Conservation (phyloP, 1,284 basidiomycete genomes). For the Neolentinus lepideus region DNA sequence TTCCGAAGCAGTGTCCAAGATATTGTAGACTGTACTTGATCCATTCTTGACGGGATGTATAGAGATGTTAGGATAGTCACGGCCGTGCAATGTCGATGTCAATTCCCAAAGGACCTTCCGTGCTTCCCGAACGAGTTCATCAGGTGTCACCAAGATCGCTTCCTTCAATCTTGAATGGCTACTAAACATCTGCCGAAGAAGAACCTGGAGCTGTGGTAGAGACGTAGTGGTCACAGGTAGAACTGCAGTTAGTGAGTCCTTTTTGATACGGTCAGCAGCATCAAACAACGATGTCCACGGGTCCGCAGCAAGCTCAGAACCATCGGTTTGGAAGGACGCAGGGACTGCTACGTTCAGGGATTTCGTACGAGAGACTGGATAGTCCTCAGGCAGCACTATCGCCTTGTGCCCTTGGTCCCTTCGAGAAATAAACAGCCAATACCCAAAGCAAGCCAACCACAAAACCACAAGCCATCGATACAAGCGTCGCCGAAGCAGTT, state of each 20-base stretch:
- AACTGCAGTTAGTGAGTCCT: constrained; percentile 35
- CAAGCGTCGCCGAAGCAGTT: neutral
- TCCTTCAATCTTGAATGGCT: constrained; percentile 29
- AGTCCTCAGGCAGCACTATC: too few relatives aligned
- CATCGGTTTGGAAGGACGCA: neutral
- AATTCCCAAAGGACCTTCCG: constrained; percentile 27
- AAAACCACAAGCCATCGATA: neutral
- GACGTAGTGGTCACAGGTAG: constrained; percentile 37
- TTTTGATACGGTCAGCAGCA: neutral
- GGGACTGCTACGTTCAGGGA: neutral
- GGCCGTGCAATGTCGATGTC: constrained; percentile 18
- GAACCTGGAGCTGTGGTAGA: constrained; percentile 23
- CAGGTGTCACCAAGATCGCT: constrained; percentile 42
- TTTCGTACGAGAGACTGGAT: too few relatives aligned
- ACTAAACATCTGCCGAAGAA: constrained; percentile 28
- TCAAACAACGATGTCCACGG: neutral
- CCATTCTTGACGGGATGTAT: constrained; percentile 24
- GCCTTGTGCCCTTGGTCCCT: too few relatives aligned
- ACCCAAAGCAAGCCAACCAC: neutral
- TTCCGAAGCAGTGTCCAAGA: constrained; percentile 27
- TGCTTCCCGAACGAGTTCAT: constrained; percentile 25
- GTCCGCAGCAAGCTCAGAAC: neutral
- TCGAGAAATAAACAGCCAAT: neutral
- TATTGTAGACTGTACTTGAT: constrained; percentile 18
- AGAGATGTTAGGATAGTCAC: constrained; percentile 33